phyloP scores from a whole-genome alignment of 2,329 filamentous ascomycete genomes.

The Colletotrichum plurivorum region DNA sequence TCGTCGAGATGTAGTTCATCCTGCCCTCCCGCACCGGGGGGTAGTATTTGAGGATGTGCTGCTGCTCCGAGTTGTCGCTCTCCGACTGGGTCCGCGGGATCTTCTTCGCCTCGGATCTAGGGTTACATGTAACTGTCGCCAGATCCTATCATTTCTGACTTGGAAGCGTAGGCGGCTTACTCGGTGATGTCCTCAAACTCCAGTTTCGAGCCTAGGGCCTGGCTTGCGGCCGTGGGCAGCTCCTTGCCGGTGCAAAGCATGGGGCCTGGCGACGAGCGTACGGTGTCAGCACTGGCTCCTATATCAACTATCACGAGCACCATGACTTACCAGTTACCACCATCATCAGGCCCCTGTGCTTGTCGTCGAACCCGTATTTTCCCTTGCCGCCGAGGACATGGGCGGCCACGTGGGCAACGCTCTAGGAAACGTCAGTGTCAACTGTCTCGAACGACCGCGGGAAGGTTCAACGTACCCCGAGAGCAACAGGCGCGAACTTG shows the following conservation, averaged over 20 bases:
- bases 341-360: conserved; percentile 67
- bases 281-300: not conserved
- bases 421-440: conserved; percentile 46
- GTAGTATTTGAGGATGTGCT: conserved; percentile 67
- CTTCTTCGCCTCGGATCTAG: conserved; percentile 41
- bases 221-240: conserved; percentile 60
- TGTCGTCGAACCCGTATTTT: conserved; percentile 63
- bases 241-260: conserved; percentile 62
- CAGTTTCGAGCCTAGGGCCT: conserved; percentile 58
- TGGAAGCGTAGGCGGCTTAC: conserved; percentile 46
- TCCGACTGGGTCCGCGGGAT: conserved; percentile 48
- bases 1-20: conserved; percentile 67
- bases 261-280: conserved; percentile 51
- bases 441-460: not conserved
- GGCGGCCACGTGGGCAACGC: conserved; percentile 62
- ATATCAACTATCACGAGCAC: too few relatives aligned
- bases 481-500: conserved; percentile 64
- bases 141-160: too few relatives aligned
- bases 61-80: conserved; percentile 56
- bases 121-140: too few relatives aligned
- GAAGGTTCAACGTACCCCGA: conserved; percentile 52
- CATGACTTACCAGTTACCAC: conserved; percentile 57
- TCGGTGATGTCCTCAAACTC: conserved; percentile 62
- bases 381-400: conserved; percentile 64
- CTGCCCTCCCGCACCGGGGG: conserved; percentile 66